Evolutionary conservation across 2,329 filamentous ascomycete species (phyloP).

Genomic region (Leptographium wingfieldii): DNA sequence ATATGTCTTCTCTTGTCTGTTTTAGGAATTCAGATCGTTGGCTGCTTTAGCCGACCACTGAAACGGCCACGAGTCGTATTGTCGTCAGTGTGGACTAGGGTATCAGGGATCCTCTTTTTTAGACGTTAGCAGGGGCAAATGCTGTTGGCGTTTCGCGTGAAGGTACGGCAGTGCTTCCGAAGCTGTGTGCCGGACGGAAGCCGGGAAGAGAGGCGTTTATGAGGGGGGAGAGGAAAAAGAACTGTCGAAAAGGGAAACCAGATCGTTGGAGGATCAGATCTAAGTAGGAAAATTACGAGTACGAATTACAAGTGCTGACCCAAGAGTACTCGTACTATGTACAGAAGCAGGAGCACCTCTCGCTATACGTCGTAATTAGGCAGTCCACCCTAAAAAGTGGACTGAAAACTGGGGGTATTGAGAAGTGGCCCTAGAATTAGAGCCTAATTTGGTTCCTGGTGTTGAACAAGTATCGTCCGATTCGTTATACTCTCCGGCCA

Average conservation of each 20-base stretch:
- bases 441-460: neutral
- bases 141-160: neutral
- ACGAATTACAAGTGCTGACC: neutral
- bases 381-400: neutral
- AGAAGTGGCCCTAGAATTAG: neutral
- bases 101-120: neutral
- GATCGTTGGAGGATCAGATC: constrained; percentile 10
- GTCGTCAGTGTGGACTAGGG: neutral
- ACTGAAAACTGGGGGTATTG: neutral
- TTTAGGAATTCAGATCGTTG: neutral
- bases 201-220: neutral
- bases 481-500: neutral
- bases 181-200: neutral
- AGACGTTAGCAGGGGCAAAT: neutral
- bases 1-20: neutral
- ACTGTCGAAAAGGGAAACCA: constrained; percentile 16
- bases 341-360: neutral
- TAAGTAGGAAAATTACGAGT: constrained; percentile 3
- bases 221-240: neutral
- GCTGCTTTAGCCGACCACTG: neutral
- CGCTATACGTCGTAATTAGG: neutral
- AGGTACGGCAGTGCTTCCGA: neutral
- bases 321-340: neutral
- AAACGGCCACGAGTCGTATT: neutral
- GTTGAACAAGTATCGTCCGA: neutral